Conservation (phyloP, 106 monocot genomes). For the Dioscorea alata region DNA sequence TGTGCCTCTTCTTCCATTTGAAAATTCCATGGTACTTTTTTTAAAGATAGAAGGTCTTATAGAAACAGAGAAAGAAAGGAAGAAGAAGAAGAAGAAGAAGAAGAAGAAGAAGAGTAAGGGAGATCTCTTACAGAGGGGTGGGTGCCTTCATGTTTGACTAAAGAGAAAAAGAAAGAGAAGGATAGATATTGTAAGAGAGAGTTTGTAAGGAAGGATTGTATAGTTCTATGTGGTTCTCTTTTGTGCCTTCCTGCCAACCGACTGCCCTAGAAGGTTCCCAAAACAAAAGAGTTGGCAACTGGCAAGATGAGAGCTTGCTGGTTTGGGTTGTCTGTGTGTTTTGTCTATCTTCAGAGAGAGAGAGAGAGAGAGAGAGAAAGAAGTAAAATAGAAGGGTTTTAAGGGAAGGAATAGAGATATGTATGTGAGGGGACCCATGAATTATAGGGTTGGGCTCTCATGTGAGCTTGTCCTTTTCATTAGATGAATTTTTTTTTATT, state of each 20-base stretch:
- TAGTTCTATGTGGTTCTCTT: slow-evolving; percentile 6
- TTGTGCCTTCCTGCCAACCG: slow-evolving; percentile 9
- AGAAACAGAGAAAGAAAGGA: not conserved
- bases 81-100: not conserved
- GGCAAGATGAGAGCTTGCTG: slow-evolving; percentile 2
- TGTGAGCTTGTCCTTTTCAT: slow-evolving; percentile 63
- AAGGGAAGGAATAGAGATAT: not conserved
- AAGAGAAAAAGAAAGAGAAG: slow-evolving; percentile 1
- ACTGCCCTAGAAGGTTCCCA: slow-evolving; percentile 42
- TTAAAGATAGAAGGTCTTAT: not conserved
- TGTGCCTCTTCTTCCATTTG: slow-evolving; percentile 6
- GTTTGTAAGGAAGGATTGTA: not conserved
- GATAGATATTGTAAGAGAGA: not conserved
- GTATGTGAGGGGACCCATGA: slow-evolving; percentile 25
- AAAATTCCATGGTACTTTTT: slow-evolving; percentile 18
- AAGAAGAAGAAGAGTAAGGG: not conserved
- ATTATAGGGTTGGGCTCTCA: slow-evolving; percentile 59
- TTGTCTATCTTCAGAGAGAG: too few species aligned
- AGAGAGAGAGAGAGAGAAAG: slow-evolving; percentile 11
- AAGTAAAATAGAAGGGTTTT: slow-evolving; percentile 8
- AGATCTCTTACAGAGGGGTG: not conserved
- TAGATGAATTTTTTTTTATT: slow-evolving; percentile 12
- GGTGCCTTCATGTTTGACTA: slow-evolving; percentile 13
- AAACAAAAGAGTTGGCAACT: slow-evolving; percentile 18
- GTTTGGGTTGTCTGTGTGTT: too few species aligned